phyloP scores from a whole-genome alignment of 331 rosid species.

The Pyrus hybrid region DNA sequence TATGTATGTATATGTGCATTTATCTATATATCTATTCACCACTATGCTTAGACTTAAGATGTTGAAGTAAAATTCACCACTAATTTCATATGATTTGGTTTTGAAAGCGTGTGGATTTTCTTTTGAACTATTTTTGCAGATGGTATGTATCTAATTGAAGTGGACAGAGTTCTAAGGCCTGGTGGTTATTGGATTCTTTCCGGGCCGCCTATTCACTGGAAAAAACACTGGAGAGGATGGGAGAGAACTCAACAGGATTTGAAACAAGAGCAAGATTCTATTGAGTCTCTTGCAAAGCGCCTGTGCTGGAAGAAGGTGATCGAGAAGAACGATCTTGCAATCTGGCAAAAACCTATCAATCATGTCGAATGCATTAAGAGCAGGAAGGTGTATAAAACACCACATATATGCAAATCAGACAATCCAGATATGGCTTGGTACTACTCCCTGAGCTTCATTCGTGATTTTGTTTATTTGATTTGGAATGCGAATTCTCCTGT shows the following conservation, averaged over 20 bases:
- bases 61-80: not conserved
- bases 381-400: conserved; percentile 51
- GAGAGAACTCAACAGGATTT: conserved; percentile 83
- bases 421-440: conserved; percentile 84
- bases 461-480: not conserved
- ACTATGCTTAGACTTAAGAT: not conserved
- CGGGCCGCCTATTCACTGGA: conserved; percentile 93
- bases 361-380: conserved; percentile 57
- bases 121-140: conserved; percentile 28
- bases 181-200: conserved; percentile 99
- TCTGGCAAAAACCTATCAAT: conserved; percentile 89
- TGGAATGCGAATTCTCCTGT: not conserved
- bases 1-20: too few species aligned
- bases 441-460: not conserved
- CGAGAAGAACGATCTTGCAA: conserved; percentile 69
- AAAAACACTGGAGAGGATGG: conserved; percentile 91
- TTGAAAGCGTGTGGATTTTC: not conserved
- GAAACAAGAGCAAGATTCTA: conserved; percentile 77
- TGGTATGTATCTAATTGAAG: conserved; percentile 79
- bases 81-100: not conserved
- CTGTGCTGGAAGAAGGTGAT: conserved; percentile 85
- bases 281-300: conserved; percentile 60
- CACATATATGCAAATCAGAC: conserved; percentile 79
- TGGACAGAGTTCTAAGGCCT: conserved; percentile 85
- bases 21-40: not conserved